These are phyloP conservation scores for Schizochytrium sp. DNA, from an alignment of 108 stramenopile genomes.

Conservation along the genomic window DNA sequence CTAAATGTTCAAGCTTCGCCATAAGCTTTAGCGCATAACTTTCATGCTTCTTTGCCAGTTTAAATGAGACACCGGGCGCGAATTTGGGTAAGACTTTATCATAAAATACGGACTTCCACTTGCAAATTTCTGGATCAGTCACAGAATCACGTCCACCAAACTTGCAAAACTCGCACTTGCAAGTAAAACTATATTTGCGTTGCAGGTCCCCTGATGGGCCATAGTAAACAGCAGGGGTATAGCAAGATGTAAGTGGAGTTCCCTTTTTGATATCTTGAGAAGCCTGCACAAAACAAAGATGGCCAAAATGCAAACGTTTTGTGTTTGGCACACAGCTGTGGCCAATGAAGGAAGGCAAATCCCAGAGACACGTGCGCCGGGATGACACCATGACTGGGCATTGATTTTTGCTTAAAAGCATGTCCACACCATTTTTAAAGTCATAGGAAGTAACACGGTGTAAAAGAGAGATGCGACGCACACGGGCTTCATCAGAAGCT, in stretches of 20 bases:
- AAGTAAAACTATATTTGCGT: not conserved
- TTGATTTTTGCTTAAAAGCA: not conserved
- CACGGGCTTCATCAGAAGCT: not conserved
- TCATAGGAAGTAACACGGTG: slow-evolving; percentile 26
- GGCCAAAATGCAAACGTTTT: slow-evolving; percentile 10
- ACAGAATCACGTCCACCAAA: not conserved
- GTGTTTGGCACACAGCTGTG: slow-evolving; percentile 50
- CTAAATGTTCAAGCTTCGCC: not conserved
- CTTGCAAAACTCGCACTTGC: slow-evolving; percentile 6
- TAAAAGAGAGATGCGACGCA: not conserved
- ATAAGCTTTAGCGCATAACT: not conserved
- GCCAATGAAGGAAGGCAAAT: not conserved
- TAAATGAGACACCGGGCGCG: not conserved
- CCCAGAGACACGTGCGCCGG: slow-evolving; percentile 27
- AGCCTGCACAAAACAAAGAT: slow-evolving; percentile 13
- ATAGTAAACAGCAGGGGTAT: not conserved
- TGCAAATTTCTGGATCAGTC: not conserved
- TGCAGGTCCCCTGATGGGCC: not conserved
- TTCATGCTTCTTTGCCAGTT: not conserved
- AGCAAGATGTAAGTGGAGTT: not conserved
- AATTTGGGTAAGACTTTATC: slow-evolving; percentile 21
- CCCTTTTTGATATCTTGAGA: not conserved
- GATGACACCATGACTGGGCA: slow-evolving; percentile 1
- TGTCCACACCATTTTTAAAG: not conserved
- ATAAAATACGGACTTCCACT: not conserved